Percentiles rank a stretch among this genome's conserved stretches.
Evolutionary conservation across 352 stramenopile species (phyloP).

Genomic region (Globisporangium lucens): DNA sequence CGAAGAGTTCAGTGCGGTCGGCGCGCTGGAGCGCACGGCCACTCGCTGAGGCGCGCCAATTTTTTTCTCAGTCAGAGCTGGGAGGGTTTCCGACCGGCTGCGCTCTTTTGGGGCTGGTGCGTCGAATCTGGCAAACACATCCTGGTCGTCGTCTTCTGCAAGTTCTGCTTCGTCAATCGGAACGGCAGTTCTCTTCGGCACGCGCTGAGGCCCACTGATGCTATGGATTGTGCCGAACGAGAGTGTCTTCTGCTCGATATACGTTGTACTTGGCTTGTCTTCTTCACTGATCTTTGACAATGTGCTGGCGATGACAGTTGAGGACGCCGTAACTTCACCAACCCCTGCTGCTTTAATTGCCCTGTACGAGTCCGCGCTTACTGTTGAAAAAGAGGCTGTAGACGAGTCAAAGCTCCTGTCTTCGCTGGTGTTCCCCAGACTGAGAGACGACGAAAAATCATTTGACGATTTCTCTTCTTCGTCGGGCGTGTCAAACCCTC

Average conservation of each 20-base stretch:
- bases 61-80: slow-evolving; percentile 9
- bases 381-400: neutral
- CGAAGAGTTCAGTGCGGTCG: slow-evolving; percentile 15
- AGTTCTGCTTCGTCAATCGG: slow-evolving; percentile 26
- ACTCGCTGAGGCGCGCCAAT: slow-evolving; percentile 35
- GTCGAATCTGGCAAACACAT: neutral
- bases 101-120: neutral
- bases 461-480: slow-evolving; percentile 8
- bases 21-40: slow-evolving; percentile 24
- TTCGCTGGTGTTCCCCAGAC: slow-evolving; percentile 6
- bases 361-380: neutral
- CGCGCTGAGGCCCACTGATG: slow-evolving; percentile 21
- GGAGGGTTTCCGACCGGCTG: slow-evolving; percentile 6
- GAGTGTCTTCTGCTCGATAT: slow-evolving; percentile 24
- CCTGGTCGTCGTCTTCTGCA: neutral
- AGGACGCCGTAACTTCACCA: neutral
- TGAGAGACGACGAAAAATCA: slow-evolving; percentile 6
- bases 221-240: slow-evolving; percentile 28
- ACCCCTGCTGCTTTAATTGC: neutral
- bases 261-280: slow-evolving; percentile 7
- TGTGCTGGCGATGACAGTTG: slow-evolving; percentile 1
- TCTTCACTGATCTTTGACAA: slow-evolving; percentile 9
- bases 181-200: slow-evolving; percentile 15
- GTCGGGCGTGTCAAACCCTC: slow-evolving; percentile 11
- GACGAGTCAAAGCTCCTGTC: slow-evolving; percentile 4